These are phyloP conservation scores for Gnaphalium uliginosum DNA, from an alignment of 129 eudicot genomes.

Conservation along the genomic window DNA sequence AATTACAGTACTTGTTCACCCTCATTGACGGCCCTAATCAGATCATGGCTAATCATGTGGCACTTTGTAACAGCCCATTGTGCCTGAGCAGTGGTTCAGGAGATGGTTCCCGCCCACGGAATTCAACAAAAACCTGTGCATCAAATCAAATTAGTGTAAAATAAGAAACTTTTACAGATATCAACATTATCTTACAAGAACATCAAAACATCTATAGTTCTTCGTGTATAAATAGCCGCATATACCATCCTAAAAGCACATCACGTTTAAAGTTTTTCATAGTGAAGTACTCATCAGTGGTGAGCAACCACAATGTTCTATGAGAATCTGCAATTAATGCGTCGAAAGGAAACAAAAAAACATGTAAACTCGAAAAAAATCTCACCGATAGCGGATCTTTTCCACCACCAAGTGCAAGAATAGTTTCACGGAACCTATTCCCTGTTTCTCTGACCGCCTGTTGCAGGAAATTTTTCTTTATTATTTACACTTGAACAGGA, in stretches of 20 bases:
- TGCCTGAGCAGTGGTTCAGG: constrained; percentile 89
- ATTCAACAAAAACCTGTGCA: constrained; percentile 82
- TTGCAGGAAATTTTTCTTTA: neutral
- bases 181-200: no score
- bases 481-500: neutral
- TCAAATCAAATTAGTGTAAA: neutral
- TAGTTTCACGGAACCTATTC: constrained; percentile 67
- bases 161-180: no score
- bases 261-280: neutral
- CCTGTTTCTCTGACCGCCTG: constrained; percentile 84
- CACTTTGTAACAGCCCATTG: constrained; percentile 65
- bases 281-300: neutral
- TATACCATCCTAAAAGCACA: neutral
- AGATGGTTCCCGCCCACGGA: constrained; percentile 97
- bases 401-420: constrained; percentile 96
- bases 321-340: neutral
- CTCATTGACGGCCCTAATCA: neutral
- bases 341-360: neutral
- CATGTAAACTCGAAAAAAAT: neutral
- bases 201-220: no score
- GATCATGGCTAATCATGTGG: constrained; percentile 28
- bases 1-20: neutral
- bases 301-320: neutral
- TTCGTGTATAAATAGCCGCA: neutral
- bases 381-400: constrained; percentile 69